Evolutionary conservation across 2,329 filamentous ascomycete species (phyloP).

Genomic region (Juglanconis oblonga): DNA sequence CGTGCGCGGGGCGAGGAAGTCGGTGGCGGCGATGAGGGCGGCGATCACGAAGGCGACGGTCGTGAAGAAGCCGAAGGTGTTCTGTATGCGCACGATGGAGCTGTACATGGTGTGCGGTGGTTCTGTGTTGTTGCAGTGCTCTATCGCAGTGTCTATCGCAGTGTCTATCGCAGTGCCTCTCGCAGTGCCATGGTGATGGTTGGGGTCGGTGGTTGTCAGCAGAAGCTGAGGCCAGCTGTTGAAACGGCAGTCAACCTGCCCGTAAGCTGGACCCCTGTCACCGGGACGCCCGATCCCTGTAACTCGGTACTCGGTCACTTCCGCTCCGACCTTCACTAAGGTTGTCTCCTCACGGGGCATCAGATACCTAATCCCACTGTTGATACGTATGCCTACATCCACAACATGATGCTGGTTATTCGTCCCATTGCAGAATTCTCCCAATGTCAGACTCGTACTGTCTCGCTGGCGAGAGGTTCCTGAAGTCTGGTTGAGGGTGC

Average conservation of each 20-base stretch:
- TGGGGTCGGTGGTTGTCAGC: not conserved
- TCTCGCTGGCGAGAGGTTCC: too few species aligned
- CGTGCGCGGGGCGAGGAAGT: conserved; percentile 66
- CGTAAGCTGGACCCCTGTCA: not conserved
- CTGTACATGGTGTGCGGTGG: conserved; percentile 70
- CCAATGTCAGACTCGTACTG: too few species aligned
- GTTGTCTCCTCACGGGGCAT: not conserved
- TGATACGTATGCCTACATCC: too few species aligned
- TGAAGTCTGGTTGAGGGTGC: too few species aligned
- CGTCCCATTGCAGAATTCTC: too few species aligned
- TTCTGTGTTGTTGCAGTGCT: not conserved
- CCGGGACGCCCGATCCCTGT: conserved; percentile 3
- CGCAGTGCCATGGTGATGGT: not conserved
- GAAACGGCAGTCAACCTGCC: not conserved
- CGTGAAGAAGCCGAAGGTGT: conserved; percentile 97
- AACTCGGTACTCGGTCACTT: not conserved
- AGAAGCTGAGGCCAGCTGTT: conserved; percentile 8
- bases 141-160: not conserved
- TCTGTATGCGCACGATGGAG: conserved; percentile 78
- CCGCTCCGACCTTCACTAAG: not conserved
- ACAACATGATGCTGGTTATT: too few species aligned
- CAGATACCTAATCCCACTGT: too few species aligned
- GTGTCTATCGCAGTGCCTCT: too few species aligned
- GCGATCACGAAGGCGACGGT: conserved; percentile 84
- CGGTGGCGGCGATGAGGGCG: conserved; percentile 75